phyloP scores from a whole-genome alignment of 148 eudicot genomes.

The Hydrangea macrophylla region DNA sequence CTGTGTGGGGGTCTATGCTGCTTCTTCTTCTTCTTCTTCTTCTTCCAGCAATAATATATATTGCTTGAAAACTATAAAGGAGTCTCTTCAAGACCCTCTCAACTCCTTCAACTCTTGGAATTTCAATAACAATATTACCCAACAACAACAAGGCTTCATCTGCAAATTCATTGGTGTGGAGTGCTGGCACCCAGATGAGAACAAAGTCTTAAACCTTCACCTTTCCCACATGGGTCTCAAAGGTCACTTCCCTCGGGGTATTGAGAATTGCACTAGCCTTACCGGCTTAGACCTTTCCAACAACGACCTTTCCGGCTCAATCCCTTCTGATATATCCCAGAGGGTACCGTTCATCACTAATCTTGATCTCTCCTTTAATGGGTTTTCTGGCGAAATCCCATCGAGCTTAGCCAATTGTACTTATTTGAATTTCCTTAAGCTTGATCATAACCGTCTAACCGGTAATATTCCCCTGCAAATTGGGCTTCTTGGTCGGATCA shows the following conservation, averaged over 20 bases:
- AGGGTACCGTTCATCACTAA: conserved; percentile 20
- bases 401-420: conserved; percentile 26
- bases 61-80: conserved; percentile 26
- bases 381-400: conserved; percentile 36
- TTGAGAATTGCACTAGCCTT: conserved; percentile 32
- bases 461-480: conserved; percentile 38
- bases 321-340: conserved; percentile 34
- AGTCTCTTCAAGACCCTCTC: conserved; percentile 29
- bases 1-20: conserved; percentile 27
- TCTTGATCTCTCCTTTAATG: conserved; percentile 34
- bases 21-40: too few species aligned
- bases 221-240: conserved; percentile 35
- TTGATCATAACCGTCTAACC: conserved; percentile 29
- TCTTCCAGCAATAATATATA: conserved; percentile 36
- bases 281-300: conserved; percentile 37
- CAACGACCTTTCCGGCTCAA: conserved; percentile 29
- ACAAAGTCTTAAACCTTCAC: conserved; percentile 36
- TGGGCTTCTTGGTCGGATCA: conserved; percentile 30
- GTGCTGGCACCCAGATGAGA: conserved; percentile 49
- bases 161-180: conserved; percentile 39
- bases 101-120: conserved; percentile 37
- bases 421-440: conserved; percentile 33
- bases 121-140: conserved; percentile 34
- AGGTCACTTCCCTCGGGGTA: conserved; percentile 38
- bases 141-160: conserved; percentile 46